Conservation (phyloP, 2,329 filamentous ascomycete species). For the Pestalotiopsis sp. region DNA sequence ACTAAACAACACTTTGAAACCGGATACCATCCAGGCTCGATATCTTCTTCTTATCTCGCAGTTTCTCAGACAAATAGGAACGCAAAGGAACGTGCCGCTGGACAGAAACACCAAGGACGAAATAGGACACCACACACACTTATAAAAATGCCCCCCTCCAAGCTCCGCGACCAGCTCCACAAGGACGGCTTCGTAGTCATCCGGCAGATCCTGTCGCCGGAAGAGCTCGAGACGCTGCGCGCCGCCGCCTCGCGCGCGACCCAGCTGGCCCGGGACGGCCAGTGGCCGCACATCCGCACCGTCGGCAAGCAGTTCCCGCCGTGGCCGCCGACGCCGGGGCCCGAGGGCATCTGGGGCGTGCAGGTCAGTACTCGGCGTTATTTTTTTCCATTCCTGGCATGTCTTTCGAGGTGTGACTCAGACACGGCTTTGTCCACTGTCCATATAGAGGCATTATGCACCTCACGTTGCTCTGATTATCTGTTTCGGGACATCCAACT, state of each 20-base stretch:
- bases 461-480: too few relatives aligned
- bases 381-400: too few relatives aligned
- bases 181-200: constrained; percentile 77
- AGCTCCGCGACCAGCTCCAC: constrained; percentile 58
- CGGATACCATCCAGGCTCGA: neutral
- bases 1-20: neutral
- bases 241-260: constrained; percentile 60
- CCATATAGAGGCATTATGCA: too few relatives aligned
- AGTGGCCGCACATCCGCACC: constrained; percentile 82
- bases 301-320: constrained; percentile 91
- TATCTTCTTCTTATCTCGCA: neutral
- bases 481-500: too few relatives aligned
- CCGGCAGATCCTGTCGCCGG: constrained; percentile 61
- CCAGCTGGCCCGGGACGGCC: constrained; percentile 64
- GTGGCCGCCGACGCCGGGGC: constrained; percentile 62
- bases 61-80: neutral
- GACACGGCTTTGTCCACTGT: too few relatives aligned
- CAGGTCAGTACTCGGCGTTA: constrained; percentile 42
- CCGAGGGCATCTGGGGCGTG: constrained; percentile 82
- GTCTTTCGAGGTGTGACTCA: too few relatives aligned
- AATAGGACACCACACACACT: neutral
- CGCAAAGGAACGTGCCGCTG: too few relatives aligned
- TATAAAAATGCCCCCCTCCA: constrained; percentile 1
- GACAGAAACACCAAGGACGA: neutral
- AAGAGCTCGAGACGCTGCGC: constrained; percentile 62